Base-by-base conservation (phyloP, 768 basidiomycete species). In the Boletus subcaerulescens region DNA sequence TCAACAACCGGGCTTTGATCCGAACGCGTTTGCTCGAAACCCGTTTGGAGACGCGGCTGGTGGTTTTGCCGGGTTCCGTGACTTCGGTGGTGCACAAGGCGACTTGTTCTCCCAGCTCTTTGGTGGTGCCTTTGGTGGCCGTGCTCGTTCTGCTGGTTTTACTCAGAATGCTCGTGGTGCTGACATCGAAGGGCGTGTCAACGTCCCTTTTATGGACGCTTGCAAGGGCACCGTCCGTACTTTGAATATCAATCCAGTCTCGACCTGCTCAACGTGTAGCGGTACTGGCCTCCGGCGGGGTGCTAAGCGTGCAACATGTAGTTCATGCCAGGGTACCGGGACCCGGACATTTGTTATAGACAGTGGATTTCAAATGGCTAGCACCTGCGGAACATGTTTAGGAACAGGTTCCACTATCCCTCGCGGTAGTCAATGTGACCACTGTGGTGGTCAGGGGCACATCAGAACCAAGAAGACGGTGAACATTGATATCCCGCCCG, bases 301-400 rank as follows among this genome's bases (percentile, higher is more conserved):
- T 32, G 84, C 89, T 35, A 89, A 94, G 73, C 80, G 89, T 62
- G 79, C 82, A 47, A 82, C 84, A 29, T 99, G 97, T 73, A 65
- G 75, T 48, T 73, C 86, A 35, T 99, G 97, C 73, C 80, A 85
- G 54, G 97, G 97, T 52, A 80, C 89, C 22, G 97, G 97, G 43
- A 84, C 87, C 35, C 83, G 86, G 70, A 91, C 93, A 17, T 98
- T 91, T 71, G 86, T 92, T 50, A 82, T 99, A 65, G 86, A 92
- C 66, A 87, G 81, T 68, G 97, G 97, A 17, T 98, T 99, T 83
- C 91, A 93, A 69, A 95, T 99, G 93, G 86, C 93, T 22, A 91
- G 86, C 57, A 93, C 93, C 31, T 99, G 97, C 74, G 77, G 78
- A 50, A 68, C 81, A 26, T 99, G 97, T 72, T 77, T 80, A 17